These are phyloP conservation scores for Aureobasidium uvarum DNA, from an alignment of 2,329 filamentous ascomycete species.

Conservation along the genomic window DNA sequence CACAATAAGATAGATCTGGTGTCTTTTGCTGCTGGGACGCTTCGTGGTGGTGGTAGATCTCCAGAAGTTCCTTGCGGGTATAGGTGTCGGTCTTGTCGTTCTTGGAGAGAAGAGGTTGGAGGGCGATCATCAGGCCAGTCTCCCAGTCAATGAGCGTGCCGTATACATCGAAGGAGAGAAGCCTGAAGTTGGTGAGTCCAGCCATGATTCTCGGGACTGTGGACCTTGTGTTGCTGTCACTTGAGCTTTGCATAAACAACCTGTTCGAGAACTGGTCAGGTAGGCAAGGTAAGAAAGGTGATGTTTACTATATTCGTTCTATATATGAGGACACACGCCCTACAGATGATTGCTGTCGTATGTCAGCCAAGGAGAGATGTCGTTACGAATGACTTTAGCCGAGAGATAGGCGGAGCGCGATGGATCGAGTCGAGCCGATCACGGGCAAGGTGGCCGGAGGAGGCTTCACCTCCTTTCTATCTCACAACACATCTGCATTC, in stretches of 20 bases:
- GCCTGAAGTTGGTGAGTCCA: slow-evolving; percentile 32
- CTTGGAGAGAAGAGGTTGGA: slow-evolving; percentile 49
- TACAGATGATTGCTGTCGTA: not conserved
- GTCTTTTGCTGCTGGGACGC: slow-evolving; percentile 17
- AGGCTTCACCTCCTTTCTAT: not conserved
- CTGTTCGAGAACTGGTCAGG: too few relatives aligned
- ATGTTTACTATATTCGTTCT: not conserved
- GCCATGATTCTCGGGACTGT: not conserved
- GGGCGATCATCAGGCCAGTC: slow-evolving; percentile 57
- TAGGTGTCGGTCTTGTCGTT: slow-evolving; percentile 42
- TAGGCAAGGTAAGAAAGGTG: not conserved
- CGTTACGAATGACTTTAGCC: not conserved
- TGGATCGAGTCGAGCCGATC: slow-evolving; percentile 1
- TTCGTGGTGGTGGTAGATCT: slow-evolving; percentile 50
- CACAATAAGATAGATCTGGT: slow-evolving; percentile 14
- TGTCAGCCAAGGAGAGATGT: not conserved
- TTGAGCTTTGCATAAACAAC: not conserved
- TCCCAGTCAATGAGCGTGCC: slow-evolving; percentile 81
- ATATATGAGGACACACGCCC: not conserved
- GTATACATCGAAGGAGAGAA: slow-evolving; percentile 74
- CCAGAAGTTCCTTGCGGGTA: slow-evolving; percentile 46
- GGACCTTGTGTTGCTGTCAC: not conserved
- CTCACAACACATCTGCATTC: not conserved
- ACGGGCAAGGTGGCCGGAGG: not conserved
- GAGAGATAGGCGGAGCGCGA: slow-evolving; percentile 3